Evolutionary conservation across 225 moss, liverwort and hornwort species (phyloP), one percentile per base, ranked within the genome.

Genomic region (Anthoceros angustus): DNA sequence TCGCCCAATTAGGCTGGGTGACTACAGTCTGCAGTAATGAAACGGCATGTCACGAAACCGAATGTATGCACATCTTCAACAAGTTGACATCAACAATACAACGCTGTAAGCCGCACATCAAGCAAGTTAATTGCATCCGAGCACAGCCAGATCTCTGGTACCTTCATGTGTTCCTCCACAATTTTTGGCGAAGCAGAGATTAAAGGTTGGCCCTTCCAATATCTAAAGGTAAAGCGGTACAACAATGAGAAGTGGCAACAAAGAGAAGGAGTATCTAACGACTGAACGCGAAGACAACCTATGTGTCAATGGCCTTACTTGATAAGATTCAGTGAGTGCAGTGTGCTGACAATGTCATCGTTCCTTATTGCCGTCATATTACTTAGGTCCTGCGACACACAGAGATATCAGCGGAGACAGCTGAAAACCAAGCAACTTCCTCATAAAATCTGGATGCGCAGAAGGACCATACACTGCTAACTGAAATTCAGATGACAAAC

Each of bases 191-290:
- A 82, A 41, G 87, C 86, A 70, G 90, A 90, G 62, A 93, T 90
- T 63, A 93, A 86, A 50, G 84, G 84, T 69, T 87, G 87, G 48
- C 93, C 90, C 74, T 93, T 93, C 87, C 90, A 90, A 69, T 93
- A 93, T 71, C 93, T 93, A 77, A 40, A 40, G 14, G 10, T 26
- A 46, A 21, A 63, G 32, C 2, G 12, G 32, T 24, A 12, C 23
- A 63, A 63, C 10, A 21, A 20, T 63, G 11, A 24, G 4, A 5
- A 15, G 16, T 15, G 50, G 50, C 18, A 55, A 55, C 18, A 55
- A 55, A 55, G 21, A 55, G 21, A 5, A 55, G 16, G 50, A 4
- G 4, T 55, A 55, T 55, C 16, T n/a, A n/a, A n/a, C n/a, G n/a
- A n/a, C n/a, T 15, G 62, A 72, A 18, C 49, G 43, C 42, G 26